Base-by-base conservation (phyloP, 176 grass and related monocot genomes). In the Musa itinerans region DNA sequence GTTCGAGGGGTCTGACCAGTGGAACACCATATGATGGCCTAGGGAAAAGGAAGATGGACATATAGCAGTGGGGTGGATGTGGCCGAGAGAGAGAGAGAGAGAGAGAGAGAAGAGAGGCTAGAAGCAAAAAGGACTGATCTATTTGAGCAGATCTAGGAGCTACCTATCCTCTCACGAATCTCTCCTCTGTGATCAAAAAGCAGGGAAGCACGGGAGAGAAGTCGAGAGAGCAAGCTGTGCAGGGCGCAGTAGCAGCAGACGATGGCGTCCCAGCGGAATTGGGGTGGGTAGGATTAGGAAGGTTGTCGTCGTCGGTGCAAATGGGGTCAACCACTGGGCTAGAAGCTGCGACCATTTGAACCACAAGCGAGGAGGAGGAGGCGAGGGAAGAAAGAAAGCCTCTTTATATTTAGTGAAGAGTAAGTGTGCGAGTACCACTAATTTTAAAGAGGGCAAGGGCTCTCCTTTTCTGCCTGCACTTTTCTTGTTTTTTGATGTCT, bases 101-200 rank as follows among this genome's bases (percentile, higher is more conserved):
- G 51, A 77, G 54, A 56, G 29, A 19, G 4, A 15, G n/a, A 26
- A 51, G 12, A 19, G 73, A 62, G 53, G 9, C 16, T 49, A 4
- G 27, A 74, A 53, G 10, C 54, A 52, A 54, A n/a, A 21, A 13
- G 57, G 21, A 53, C 65, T 78, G 81, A 63, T 54, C 74, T 75
- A 79, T 79, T 80, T 67, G 72, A 73, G 76, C 72, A 81, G 83
- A 87, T 87, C 80, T 78, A 68, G 75, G 85, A 91, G 83, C 89
- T 76, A 80, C 82, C 82, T 17, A 74, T 19, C 67, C 59, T 51
- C 29, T 69, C 71, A 50, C 62, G 24, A 70, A 71, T 71, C 51
- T 27, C 68, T 53, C 13, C 57, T 81, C 64, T 53, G n/a, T 64
- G 62, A 64, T 20, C 10, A 64, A 20, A 20, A 43, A 43, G 34